A percentile compares a stretch with the other conserved stretches of the same genome.
phyloP scores from a whole-genome alignment of 2,329 filamentous ascomycete genomes.

The Phyllosticta ampelicida region DNA sequence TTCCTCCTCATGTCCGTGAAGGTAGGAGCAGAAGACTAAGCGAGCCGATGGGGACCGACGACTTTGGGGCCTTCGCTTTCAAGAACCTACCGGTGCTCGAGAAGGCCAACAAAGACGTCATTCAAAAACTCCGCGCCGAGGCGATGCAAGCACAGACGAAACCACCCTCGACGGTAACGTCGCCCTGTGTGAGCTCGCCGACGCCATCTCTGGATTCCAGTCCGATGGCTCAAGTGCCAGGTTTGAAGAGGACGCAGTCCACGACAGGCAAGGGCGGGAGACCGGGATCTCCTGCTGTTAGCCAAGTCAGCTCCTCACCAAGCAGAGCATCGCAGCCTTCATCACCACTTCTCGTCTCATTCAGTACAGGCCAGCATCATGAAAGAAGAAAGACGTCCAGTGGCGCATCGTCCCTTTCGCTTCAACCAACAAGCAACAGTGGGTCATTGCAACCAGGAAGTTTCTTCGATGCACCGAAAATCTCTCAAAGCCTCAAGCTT shows the following conservation, averaged over 20 bases:
- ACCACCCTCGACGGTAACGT: slow-evolving; percentile 29
- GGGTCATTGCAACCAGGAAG: slow-evolving; percentile 57
- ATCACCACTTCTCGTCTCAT: slow-evolving; percentile 90
- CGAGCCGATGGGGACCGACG: slow-evolving; percentile 78
- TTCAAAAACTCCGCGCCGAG: slow-evolving; percentile 88
- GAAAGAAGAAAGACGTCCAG: slow-evolving; percentile 90
- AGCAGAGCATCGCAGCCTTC: slow-evolving; percentile 75
- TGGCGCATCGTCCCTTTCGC: slow-evolving; percentile 72
- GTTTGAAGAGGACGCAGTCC: slow-evolving; percentile 68
- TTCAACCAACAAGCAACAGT: slow-evolving; percentile 51
- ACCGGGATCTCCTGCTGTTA: slow-evolving; percentile 77
- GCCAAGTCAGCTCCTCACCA: slow-evolving; percentile 75
- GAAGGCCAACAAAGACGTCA: slow-evolving; percentile 97
- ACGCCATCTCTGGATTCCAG: slow-evolving; percentile 70
- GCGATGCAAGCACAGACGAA: slow-evolving; percentile 63
- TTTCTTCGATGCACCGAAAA: slow-evolving; percentile 61
- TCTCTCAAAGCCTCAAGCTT: slow-evolving; percentile 40
- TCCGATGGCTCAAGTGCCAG: slow-evolving; percentile 64
- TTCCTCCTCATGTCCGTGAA: slow-evolving; percentile 91
- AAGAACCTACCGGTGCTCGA: slow-evolving; percentile 95
- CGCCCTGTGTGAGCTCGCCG: slow-evolving; percentile 39
- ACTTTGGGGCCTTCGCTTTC: slow-evolving; percentile 94
- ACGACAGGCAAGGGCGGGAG: slow-evolving; percentile 59
- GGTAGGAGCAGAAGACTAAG: slow-evolving; percentile 77
- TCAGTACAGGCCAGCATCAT: slow-evolving; percentile 71